phyloP scores from a whole-genome alignment of 2,329 filamentous ascomycete species.

The Scorias spongiosa region DNA sequence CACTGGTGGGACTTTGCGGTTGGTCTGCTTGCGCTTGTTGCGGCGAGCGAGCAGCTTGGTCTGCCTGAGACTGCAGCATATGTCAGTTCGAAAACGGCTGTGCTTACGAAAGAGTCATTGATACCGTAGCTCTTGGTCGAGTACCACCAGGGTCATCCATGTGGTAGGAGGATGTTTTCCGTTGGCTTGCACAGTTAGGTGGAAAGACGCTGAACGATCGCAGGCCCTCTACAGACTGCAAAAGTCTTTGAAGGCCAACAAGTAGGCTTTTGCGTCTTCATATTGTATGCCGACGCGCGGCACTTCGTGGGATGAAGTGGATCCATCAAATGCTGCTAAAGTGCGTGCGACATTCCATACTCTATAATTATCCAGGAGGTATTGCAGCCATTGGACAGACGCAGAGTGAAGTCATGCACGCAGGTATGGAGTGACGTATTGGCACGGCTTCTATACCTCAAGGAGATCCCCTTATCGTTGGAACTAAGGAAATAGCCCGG shows the following conservation, averaged over 20 bases:
- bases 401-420: not conserved
- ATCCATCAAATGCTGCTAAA: not conserved
- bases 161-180: not conserved
- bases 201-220: not conserved
- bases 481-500: not conserved
- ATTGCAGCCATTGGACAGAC: not conserved
- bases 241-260: not conserved
- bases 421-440: not conserved
- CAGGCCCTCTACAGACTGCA: not conserved
- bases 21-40: not conserved
- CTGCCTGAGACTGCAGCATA: not conserved
- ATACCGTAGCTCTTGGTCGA: not conserved
- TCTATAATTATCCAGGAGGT: not conserved
- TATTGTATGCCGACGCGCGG: not conserved
- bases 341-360: not conserved
- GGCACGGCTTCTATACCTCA: not conserved
- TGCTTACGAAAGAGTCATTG: not conserved
- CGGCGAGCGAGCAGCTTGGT: not conserved
- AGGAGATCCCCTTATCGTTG: not conserved
- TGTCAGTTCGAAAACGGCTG: not conserved
- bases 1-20: not conserved
- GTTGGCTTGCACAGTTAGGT: not conserved
- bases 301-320: not conserved
- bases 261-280: not conserved
- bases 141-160: not conserved